Percentiles rank a stretch among this genome's conserved stretches.
These are phyloP conservation scores for Aquilaria agallochum DNA, from an alignment of 441 rosid genomes.

Conservation along the genomic window DNA sequence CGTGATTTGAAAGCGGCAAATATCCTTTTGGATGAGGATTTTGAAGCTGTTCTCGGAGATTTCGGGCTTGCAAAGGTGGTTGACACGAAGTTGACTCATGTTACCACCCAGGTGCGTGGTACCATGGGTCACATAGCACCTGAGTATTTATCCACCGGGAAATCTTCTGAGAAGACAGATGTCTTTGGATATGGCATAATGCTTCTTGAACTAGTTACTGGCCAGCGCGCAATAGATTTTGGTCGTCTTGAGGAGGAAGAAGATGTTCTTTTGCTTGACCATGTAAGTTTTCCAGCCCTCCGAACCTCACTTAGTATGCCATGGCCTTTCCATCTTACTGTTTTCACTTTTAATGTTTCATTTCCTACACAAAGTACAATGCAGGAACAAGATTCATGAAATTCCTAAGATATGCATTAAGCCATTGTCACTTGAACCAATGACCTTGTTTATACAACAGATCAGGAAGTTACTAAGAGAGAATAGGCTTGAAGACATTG, in stretches of 20 bases:
- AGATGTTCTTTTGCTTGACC: constrained; percentile 57
- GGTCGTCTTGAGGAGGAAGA: constrained; percentile 63
- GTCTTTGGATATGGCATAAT: constrained; percentile 79
- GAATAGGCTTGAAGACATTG: constrained; percentile 69
- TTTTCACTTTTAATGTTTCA: no score
- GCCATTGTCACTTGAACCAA: no score
- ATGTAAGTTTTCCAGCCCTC: constrained; percentile 34
- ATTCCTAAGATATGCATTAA: no score
- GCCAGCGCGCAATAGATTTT: constrained; percentile 67
- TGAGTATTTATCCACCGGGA: constrained; percentile 58
- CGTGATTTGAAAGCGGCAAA: constrained; percentile 82
- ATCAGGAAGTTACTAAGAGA: constrained; percentile 72
- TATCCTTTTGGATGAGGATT: constrained; percentile 60
- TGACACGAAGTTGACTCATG: constrained; percentile 54
- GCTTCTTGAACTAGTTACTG: constrained; percentile 75
- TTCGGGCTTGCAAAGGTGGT: constrained; percentile 68
- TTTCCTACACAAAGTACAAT: no score
- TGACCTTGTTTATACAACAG: constrained; percentile 25
- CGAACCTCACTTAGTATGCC: no score
- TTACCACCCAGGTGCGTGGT: constrained; percentile 67
- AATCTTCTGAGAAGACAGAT: constrained; percentile 67
- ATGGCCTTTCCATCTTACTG: no score
- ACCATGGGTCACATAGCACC: constrained; percentile 80
- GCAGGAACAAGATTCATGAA: no score
- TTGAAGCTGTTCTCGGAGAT: constrained; percentile 79